Base-by-base conservation (phyloP, 2,329 filamentous ascomycete species). In the Diaporthe ilicicola region DNA sequence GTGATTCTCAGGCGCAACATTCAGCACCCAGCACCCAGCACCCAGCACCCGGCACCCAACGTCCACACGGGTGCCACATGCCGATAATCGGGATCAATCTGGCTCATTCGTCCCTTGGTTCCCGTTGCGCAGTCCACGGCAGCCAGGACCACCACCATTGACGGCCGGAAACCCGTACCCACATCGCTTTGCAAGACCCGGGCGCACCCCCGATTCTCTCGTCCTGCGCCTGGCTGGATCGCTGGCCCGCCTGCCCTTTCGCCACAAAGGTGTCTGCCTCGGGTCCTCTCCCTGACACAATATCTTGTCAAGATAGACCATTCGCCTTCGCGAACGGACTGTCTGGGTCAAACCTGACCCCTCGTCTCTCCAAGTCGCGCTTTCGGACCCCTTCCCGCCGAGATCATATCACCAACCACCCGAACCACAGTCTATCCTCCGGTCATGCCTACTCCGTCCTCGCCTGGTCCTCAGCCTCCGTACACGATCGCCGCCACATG, bases 371-470 rank as follows among this genome's bases (percentile, higher is more conserved):
- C 22, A 15, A 48, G 27, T 22, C 56, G n/a, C 19, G 22, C 27
- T 27, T 32, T 62, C 56, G 56, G 56, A 62, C 24, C 6, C 42
- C 19, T 42, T 48, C 29, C 59, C 42, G 59, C 59, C 59, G 42
- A 17, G 46, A 29, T 48, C 15, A 48, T 24, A 29, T 62, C 59
- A 32, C 32, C 53, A 4, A 56, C 53, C 51, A 1, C n/a, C 42
- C 15, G 8, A 24, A n/a, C 59, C 59, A 50, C 24, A 32, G 34
- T n/a, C 34, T 44, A 65, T 22, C 22, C 44, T 48, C 53, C 50
- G 50, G 56, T 46, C 29, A 73, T 73, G 72, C 72, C 72, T 65
- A 73, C 72, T n/a, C 72, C 72, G 39, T 73, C 72, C 44, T 68
- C 72, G 19, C 66, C 61, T 48, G 67, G 71, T 39, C 67, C 72